Percentiles rank a stretch among this genome's conserved stretches.
Conservation (phyloP, 2,329 filamentous ascomycete species). For the Setomelanomma holmii region DNA sequence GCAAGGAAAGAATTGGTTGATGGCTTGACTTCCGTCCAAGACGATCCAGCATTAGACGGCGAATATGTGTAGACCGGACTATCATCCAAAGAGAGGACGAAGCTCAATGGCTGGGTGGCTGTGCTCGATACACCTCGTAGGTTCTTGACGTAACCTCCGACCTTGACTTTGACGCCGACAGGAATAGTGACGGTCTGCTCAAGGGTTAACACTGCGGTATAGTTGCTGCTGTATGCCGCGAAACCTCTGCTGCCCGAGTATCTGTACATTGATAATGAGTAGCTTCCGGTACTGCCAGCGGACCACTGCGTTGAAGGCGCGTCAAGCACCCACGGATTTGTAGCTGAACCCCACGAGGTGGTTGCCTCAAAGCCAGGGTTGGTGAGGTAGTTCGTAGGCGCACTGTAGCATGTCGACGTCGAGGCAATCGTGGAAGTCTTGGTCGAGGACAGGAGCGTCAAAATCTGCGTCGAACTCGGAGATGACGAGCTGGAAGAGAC, state of each 20-base stretch:
- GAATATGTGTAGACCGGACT: no score
- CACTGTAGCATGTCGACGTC: background rate
- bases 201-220: background rate
- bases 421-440: background rate
- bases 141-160: background rate
- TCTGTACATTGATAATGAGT: background rate
- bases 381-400: background rate
- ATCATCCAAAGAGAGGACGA: background rate
- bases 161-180: background rate
- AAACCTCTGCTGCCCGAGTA: background rate
- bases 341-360: background rate
- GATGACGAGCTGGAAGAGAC: background rate
- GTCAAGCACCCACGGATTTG: background rate
- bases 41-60: no score
- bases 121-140: background rate
- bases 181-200: background rate
- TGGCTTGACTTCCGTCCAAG: no score
- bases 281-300: background rate
- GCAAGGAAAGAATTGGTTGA: no score
- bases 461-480: background rate
- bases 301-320: background rate
- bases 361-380: conserved; percentile 1
- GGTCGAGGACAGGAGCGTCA: no score
- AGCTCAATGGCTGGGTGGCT: background rate
- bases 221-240: background rate